phyloP scores from a whole-genome alignment of 148 eudicot genomes.

The Rhododendron molle region DNA sequence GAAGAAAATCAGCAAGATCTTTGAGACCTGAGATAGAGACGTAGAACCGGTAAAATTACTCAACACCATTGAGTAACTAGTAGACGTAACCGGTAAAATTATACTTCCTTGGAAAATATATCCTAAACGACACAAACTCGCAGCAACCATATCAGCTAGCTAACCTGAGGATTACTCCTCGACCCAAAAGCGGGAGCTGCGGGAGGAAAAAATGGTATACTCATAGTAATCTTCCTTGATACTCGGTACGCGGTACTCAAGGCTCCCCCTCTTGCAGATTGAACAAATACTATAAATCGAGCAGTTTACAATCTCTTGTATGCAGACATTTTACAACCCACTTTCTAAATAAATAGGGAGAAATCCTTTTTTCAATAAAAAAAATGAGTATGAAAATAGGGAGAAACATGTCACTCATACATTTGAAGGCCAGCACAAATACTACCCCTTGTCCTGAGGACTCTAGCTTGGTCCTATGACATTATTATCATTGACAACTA shows the following conservation, averaged over 20 bases:
- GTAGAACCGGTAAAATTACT: not conserved
- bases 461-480: not conserved
- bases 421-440: not conserved
- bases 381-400: not conserved
- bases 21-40: conserved; percentile 57
- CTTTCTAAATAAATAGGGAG: not conserved
- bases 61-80: not conserved
- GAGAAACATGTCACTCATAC: not conserved
- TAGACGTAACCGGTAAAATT: not conserved
- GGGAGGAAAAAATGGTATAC: not conserved
- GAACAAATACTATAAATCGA: not conserved
- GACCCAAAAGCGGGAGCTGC: not conserved
- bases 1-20: conserved; percentile 91
- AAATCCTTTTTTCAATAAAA: not conserved
- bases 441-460: not conserved
- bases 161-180: not conserved
- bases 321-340: not conserved
- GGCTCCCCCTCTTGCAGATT: not conserved
- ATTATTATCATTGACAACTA: too few species aligned
- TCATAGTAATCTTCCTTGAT: not conserved
- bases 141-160: not conserved
- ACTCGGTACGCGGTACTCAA: not conserved
- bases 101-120: not conserved
- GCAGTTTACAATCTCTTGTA: not conserved
- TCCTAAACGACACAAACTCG: not conserved